Percentiles rank a stretch among this genome's conserved stretches.
These are phyloP conservation scores for Dorcoceras hygrometricum DNA, from an alignment of 257 asterid genomes.

Conservation along the genomic window DNA sequence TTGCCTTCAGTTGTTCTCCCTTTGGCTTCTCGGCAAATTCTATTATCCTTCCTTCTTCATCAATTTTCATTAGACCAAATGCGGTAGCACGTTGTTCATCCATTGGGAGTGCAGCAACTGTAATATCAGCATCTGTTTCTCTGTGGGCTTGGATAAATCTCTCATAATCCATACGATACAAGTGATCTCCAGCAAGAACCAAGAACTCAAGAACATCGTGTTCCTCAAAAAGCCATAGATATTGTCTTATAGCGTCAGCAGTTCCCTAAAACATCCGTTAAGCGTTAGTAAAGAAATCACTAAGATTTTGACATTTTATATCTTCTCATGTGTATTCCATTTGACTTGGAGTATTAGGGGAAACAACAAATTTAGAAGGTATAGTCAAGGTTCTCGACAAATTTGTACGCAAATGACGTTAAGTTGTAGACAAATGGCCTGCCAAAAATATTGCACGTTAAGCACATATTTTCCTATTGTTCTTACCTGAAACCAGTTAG, in stretches of 20 bases:
- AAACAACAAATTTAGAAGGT: not conserved
- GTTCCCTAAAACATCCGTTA: slow-evolving; percentile 49
- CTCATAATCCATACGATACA: slow-evolving; percentile 63
- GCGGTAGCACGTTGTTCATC: slow-evolving; percentile 65
- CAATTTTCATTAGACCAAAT: slow-evolving; percentile 66
- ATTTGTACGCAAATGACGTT: not conserved
- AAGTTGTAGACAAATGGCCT: not conserved
- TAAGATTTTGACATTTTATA: not conserved
- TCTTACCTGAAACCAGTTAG: slow-evolving; percentile 67
- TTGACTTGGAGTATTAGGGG: not conserved
- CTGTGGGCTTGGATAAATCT: slow-evolving; percentile 60
- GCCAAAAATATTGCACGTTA: not conserved
- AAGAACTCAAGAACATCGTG: slow-evolving; percentile 59
- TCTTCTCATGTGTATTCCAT: not conserved
- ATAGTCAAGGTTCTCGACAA: not conserved
- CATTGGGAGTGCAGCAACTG: slow-evolving; percentile 72
- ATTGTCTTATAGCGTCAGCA: slow-evolving; percentile 71
- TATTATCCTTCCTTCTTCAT: slow-evolving; percentile 54
- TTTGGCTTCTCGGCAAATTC: slow-evolving; percentile 69
- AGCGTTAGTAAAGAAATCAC: slow-evolving; percentile 1
- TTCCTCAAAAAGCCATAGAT: slow-evolving; percentile 64
- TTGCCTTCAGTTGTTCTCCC: slow-evolving; percentile 55
- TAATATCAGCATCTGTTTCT: slow-evolving; percentile 67
- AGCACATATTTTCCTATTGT: not conserved
- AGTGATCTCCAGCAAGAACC: slow-evolving; percentile 63